Percentiles rank a stretch among this genome's conserved stretches.
These are phyloP conservation scores for Beauveria brongniartii DNA, from an alignment of 2,329 filamentous ascomycete species.

Conservation along the genomic window DNA sequence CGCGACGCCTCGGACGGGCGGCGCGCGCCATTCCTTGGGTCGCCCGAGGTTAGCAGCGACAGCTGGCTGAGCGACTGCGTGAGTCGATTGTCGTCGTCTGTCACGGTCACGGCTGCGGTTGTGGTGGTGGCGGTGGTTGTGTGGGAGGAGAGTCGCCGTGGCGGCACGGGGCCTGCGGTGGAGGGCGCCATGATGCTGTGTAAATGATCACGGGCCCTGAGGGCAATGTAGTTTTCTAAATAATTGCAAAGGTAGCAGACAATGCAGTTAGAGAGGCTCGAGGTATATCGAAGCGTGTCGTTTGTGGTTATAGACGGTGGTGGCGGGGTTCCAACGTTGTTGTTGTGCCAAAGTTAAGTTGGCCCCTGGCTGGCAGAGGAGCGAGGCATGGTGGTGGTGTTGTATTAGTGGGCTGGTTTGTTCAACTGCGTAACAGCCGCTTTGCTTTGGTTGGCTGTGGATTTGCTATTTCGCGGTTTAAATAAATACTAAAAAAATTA, in stretches of 20 bases:
- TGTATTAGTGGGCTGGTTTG: conserved; percentile 5
- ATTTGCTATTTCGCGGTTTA: neutral
- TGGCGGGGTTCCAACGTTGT: conserved; percentile 6
- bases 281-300: neutral
- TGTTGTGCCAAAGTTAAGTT: conserved; percentile 9
- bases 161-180: conserved; percentile 19
- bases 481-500: neutral
- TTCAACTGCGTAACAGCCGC: neutral
- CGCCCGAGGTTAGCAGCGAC: conserved; percentile 28
- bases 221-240: neutral
- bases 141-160: conserved; percentile 26
- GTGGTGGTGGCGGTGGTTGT: conserved; percentile 13
- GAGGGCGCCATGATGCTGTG: conserved; percentile 19
- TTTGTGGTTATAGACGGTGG: neutral
- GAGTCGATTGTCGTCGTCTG: conserved; percentile 26
- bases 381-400: neutral
- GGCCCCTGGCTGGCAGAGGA: neutral
- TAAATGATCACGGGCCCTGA: conserved; percentile 1
- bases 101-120: neutral
- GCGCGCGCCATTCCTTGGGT: conserved; percentile 17
- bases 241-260: neutral
- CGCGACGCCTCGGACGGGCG: conserved; percentile 22
- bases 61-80: conserved; percentile 37
- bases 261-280: neutral
- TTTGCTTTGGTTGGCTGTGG: neutral